A percentile compares a stretch with the other conserved stretches of the same genome.
phyloP scores from a whole-genome alignment of 108 stramenopile species.

The Epipyxis sp. region DNA sequence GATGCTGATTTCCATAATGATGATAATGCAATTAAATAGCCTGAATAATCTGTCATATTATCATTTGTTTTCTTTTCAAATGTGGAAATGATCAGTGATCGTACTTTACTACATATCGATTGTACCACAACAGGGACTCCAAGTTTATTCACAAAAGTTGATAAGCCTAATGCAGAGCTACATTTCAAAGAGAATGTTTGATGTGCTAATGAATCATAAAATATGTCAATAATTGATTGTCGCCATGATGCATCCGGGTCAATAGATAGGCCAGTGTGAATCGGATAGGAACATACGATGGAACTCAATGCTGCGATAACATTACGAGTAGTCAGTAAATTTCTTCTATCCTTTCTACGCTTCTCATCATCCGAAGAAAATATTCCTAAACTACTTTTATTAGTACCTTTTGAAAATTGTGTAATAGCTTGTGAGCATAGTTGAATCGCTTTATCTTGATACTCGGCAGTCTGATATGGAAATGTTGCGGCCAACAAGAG shows the following conservation, averaged over 20 bases:
- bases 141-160: neutral
- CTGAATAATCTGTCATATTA: neutral
- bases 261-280: neutral
- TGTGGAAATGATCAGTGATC: neutral
- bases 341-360: neutral
- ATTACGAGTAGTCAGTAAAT: neutral
- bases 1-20: neutral
- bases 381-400: neutral
- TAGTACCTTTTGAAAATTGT: neutral
- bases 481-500: constrained; percentile 4
- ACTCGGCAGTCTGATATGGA: constrained; percentile 5
- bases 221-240: neutral
- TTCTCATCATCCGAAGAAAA: constrained; percentile 16
- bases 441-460: constrained; percentile 30
- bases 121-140: neutral
- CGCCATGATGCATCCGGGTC: neutral
- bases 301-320: neutral
- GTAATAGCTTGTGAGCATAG: constrained; percentile 6
- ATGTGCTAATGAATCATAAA: neutral
- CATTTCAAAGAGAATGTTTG: neutral
- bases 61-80: neutral
- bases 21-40: neutral
- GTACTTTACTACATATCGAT: neutral
- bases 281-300: neutral
- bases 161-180: neutral